phyloP scores from a whole-genome alignment of 495 filamentous ascomycete species.

The Lepidopterella palustris region DNA sequence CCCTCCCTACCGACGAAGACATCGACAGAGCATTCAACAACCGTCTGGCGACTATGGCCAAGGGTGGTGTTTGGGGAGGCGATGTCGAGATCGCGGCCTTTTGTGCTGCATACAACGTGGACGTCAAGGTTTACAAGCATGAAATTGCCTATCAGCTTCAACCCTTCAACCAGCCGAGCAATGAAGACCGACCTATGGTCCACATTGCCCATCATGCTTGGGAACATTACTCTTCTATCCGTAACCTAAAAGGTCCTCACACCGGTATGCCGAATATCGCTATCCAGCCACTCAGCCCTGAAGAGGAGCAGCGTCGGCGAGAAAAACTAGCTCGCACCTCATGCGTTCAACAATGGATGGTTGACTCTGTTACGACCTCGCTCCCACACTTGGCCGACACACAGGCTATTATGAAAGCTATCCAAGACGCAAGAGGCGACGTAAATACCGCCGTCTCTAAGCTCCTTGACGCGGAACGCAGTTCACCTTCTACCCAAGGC shows the following conservation, averaged over 20 bases:
- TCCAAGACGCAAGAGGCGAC: conserved; percentile 56
- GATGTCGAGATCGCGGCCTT: conserved; percentile 69
- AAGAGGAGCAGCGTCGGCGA: not conserved
- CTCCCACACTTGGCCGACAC: conserved; percentile 52
- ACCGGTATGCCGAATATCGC: conserved; percentile 47
- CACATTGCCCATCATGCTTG: conserved; percentile 69
- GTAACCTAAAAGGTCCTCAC: conserved; percentile 54
- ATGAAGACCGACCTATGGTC: conserved; percentile 8
- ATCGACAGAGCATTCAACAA: conserved; percentile 57
- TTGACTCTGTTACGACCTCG: conserved; percentile 51
- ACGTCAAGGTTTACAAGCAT: conserved; percentile 59
- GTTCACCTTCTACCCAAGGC: conserved; percentile 33
- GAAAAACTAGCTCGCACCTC: not conserved
- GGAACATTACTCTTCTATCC: conserved; percentile 72
- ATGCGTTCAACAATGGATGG: conserved; percentile 49
- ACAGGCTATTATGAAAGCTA: conserved; percentile 48
- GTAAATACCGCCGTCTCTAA: conserved; percentile 54
- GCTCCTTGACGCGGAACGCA: conserved; percentile 45
- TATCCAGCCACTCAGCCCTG: conserved; percentile 7
- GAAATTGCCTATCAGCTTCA: conserved; percentile 41
- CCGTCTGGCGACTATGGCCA: conserved; percentile 55
- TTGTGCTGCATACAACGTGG: conserved; percentile 51
- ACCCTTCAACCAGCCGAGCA: not conserved
- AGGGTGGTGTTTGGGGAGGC: conserved; percentile 61
- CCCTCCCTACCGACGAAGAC: conserved; percentile 46